Evolutionary conservation across 140 eudicot genomes (phyloP).

Genomic region (Stevia rebaudiana): DNA sequence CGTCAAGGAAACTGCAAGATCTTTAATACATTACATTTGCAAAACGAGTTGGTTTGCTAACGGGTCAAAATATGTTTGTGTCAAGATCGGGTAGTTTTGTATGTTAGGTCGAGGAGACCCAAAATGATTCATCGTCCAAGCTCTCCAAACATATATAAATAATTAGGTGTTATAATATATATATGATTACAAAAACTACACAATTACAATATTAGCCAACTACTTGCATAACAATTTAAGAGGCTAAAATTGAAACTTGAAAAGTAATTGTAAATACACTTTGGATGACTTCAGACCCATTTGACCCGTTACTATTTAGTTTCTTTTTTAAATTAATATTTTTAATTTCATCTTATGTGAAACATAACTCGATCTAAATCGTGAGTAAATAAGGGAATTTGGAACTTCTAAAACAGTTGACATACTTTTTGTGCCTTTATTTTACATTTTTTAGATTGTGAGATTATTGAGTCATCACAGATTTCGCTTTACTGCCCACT

Average conservation of each 20-base stretch:
- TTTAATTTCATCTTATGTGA: not conserved
- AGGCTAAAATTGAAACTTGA: not conserved
- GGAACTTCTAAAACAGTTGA: not conserved
- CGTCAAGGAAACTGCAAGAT: constrained; percentile 17
- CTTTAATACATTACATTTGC: not conserved
- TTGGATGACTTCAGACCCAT: not conserved
- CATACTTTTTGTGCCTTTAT: constrained; percentile 14
- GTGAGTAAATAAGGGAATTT: not conserved
- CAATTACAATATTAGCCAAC: not conserved
- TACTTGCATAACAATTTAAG: not conserved
- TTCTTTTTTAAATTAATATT: not conserved
- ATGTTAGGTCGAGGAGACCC: not conserved
- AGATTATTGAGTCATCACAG: constrained; percentile 25
- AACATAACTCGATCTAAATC: not conserved
- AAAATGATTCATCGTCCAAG: not conserved
- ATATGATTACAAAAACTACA: not conserved
- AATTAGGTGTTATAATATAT: not conserved
- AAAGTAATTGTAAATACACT: not conserved
- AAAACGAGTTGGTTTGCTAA: not conserved
- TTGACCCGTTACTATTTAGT: no score
- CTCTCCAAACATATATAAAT: not conserved
- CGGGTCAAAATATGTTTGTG: not conserved
- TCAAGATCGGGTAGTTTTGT: not conserved
- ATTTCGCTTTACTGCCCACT: constrained; percentile 45
- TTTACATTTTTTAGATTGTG: constrained; percentile 22